Base-by-base conservation (phyloP, 2,329 filamentous ascomycete species). In the Clarireedia monteithiana region DNA sequence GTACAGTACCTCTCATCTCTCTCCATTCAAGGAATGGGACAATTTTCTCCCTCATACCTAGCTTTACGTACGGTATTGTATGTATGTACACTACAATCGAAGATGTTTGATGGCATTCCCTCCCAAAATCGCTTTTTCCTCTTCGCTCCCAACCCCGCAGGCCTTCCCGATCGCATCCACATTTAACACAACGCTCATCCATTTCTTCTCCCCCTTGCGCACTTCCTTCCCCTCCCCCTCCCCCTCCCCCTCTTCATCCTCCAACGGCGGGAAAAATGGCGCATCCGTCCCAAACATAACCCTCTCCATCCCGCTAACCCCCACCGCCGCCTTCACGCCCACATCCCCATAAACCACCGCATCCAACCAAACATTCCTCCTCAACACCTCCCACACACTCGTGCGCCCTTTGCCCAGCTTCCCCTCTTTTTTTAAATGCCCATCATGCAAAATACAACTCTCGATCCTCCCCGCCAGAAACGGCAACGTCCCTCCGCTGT, bases 401-500 rank as follows among this genome's bases (percentile, higher is more conserved):
- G 78, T 73, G 58, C 84, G 72, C 3, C 60, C 65, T 20, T 71
- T 66, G 12, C 75, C 70, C 1, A 77, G 73, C 65, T 79, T 82
- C 9, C 84, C 85, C 58, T 84, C 78, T 1, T 77, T 75, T 55
- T 85, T 81, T 40, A 95, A 77, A 67, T 90, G 84, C 0, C 82
- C 85, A 67, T 96, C 91, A 72, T 96, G 91, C 57, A 83, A 71
- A 53, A 96, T 84, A 68, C 91, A 96, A 67, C 86, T 91, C 72
- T 96, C 90, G 51, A 96, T 90, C 27, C 91, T 77, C 0, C 91
- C 91, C 0, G 91, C 91, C 2, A 96, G 75, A 69, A 96, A 96
- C 0, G 91, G 91, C 48, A 96, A 74, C 0, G 91, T 92, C 2
- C 91, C 91, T 1, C 91, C 91, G 24, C 88, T 91, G 71, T 96